Conservation (phyloP, 805 yeast species). For the Deakozyma indianensis region DNA sequence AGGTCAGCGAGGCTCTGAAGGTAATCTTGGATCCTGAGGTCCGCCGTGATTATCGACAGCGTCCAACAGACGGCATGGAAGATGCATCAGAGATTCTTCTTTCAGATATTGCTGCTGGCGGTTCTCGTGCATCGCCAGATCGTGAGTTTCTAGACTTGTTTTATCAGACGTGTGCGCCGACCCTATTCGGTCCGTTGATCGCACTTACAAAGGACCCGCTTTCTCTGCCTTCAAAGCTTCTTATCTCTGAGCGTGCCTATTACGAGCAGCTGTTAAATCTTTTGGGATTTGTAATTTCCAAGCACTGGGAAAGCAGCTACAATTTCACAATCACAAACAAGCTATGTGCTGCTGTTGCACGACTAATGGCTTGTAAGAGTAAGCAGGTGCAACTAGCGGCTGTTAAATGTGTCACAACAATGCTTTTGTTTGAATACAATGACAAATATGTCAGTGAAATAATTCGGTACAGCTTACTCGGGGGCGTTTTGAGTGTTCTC, state of each 20-base stretch:
- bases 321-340: conserved; percentile 49
- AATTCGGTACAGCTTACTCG: not conserved
- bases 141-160: conserved; percentile 38
- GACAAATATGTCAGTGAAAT: not conserved
- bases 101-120: not conserved
- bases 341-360: conserved; percentile 40
- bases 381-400: conserved; percentile 51
- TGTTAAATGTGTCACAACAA: conserved; percentile 51
- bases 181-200: conserved; percentile 36
- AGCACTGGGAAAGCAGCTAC: conserved; percentile 47
- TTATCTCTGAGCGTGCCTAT: conserved; percentile 17
- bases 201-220: conserved; percentile 12
- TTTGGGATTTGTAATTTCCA: conserved; percentile 48
- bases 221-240: not conserved
- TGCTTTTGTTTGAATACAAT: conserved; percentile 16
- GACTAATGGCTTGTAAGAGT: conserved; percentile 31
- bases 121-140: not conserved
- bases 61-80: conserved; percentile 3
- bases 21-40: conserved; percentile 47
- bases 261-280: conserved; percentile 56
- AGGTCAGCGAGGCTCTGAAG: conserved; percentile 71
- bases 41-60: conserved; percentile 4
- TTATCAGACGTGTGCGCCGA: conserved; percentile 47
- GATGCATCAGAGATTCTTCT: conserved; percentile 6
- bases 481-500: not conserved